Base-by-base conservation (phyloP, 148 eudicot species). In the Limonium bicolor region DNA sequence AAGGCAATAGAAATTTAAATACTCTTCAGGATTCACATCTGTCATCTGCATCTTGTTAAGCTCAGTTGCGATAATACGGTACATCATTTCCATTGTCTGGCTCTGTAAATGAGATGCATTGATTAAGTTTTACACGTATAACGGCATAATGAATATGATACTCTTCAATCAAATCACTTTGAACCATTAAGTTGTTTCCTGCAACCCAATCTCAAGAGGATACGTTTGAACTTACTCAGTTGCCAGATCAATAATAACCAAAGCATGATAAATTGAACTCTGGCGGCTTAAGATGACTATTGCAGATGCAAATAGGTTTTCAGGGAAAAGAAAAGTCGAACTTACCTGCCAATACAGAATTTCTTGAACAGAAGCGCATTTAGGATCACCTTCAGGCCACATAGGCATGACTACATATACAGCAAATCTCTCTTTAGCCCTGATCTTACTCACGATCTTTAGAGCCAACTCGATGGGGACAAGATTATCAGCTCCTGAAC, bases 341-440 rank as follows among this genome's bases (percentile, higher is more conserved):
- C 0, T 30, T 64, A 84, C 99, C 93, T 90, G 99, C 99, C 99
- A 90, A 69, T 65, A 84, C 21, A 90, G 76, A 66, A 90, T 90
- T 76, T 90, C 99, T 72, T 90, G 99, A 73, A 90, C 59, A 22
- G 90, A 45, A 55, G 64, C 82, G 37, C 83, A 59, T 43, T 68
- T 77, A 8, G 99, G 94, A 51, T 74, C 77, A 51, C 99, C 99
- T 65, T 90, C 99, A 17, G 99, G 99, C 99, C 95, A 90, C 97
- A 90, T 51, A 58, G 97, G 97, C 43, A 90, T 73, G 55, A 90
- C 69, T 46, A 90, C 50, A 63, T 80, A 90, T 27, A 90, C 95
- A 4, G 85, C 74, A 64, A 90, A 90, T 54, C 95, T 77, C 67
- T 90, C 99, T 42, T 60, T 78, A 24, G 94, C 84, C 73, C 70